phyloP scores from a whole-genome alignment of 108 stramenopile species.

The Nitzschia putrida region DNA sequence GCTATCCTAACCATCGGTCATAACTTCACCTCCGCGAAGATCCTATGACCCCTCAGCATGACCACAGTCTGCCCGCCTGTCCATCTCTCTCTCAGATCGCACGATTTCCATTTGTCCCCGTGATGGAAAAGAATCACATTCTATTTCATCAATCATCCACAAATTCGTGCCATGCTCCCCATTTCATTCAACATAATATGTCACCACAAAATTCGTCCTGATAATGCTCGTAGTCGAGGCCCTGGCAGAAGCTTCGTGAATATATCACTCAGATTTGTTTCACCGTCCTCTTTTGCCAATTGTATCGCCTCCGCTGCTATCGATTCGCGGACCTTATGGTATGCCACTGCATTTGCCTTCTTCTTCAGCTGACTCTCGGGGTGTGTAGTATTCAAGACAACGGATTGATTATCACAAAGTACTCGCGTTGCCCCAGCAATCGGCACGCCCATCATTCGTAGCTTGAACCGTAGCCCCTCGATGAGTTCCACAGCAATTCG shows the following conservation, averaged over 20 bases:
- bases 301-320: slow-evolving; percentile 25
- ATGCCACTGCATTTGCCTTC: slow-evolving; percentile 49
- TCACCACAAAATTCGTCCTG: neutral
- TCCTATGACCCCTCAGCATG: too few species aligned
- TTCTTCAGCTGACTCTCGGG: slow-evolving; percentile 53
- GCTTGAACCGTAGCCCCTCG: slow-evolving; percentile 53
- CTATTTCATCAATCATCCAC: neutral
- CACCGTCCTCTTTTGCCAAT: slow-evolving; percentile 19
- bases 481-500: slow-evolving; percentile 41
- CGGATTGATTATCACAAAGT: slow-evolving; percentile 44
- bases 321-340: slow-evolving; percentile 49
- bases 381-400: slow-evolving; percentile 29
- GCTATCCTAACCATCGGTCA: too few species aligned
- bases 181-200: neutral
- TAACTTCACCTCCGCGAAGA: too few species aligned
- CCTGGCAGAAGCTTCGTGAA: slow-evolving; percentile 36
- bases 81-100: neutral
- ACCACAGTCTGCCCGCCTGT: too few species aligned
- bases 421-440: slow-evolving; percentile 31
- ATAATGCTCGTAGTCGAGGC: neutral
- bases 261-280: slow-evolving; percentile 51
- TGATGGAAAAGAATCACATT: neutral
- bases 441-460: slow-evolving; percentile 62
- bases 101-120: neutral
- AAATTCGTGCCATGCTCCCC: neutral